phyloP scores from a whole-genome alignment of 345 rosid species.

The Combretum micranthum region DNA sequence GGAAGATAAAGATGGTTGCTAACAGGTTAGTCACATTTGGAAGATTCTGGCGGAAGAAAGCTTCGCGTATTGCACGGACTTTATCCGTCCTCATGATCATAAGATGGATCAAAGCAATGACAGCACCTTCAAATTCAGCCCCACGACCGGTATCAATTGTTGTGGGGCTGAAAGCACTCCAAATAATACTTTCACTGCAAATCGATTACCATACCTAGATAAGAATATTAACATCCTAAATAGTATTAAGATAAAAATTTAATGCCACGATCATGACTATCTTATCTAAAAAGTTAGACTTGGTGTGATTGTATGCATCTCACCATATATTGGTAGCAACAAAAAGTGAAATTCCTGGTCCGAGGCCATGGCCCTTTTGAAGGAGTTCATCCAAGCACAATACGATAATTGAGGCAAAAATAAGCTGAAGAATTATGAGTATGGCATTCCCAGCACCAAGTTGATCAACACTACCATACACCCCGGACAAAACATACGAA shows the following conservation, averaged over 20 bases:
- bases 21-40: constrained; percentile 85
- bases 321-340: constrained; percentile 60
- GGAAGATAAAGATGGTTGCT: constrained; percentile 72
- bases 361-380: constrained; percentile 6
- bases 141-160: constrained; percentile 88
- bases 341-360: constrained; percentile 10
- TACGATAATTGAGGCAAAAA: constrained; percentile 6
- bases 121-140: constrained; percentile 92
- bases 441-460: constrained; percentile 13
- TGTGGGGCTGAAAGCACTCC: constrained; percentile 90
- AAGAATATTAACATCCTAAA: not conserved
- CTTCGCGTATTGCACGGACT: constrained; percentile 75
- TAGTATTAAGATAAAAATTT: not conserved
- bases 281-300: not conserved
- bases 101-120: constrained; percentile 77
- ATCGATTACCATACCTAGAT: not conserved
- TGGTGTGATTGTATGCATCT: constrained; percentile 3
- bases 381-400: constrained; percentile 11
- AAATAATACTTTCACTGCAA: constrained; percentile 72
- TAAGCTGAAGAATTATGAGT: constrained; percentile 7
- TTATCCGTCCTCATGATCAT: constrained; percentile 75
- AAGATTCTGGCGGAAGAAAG: constrained; percentile 82
- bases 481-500: constrained; percentile 6
- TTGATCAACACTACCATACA: constrained; percentile 7
- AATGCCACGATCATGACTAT: not conserved